Evolutionary conservation across 768 basidiomycete species (phyloP), one percentile per base, ranked within the genome.

Genomic region (Strobilomyces dryophilus): DNA sequence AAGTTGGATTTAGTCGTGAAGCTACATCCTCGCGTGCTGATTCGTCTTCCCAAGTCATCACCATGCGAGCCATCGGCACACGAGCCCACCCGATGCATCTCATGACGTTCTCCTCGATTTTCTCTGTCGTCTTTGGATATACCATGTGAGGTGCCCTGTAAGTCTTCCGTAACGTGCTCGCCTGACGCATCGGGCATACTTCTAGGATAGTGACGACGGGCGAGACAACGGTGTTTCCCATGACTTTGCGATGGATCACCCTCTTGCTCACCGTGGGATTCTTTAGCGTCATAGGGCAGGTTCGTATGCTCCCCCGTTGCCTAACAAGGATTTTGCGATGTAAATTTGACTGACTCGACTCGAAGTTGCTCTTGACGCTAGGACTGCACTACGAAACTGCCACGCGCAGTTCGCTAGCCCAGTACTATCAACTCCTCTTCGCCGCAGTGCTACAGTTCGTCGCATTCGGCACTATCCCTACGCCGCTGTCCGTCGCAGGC

Each of bases 71-170:
- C 1, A 88, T 93, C 35, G 91, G 92, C 0, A 83, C 79, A 53
- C 77, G 85, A 5, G 90, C 90, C 1, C 85, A 88, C 58, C 75
- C 90, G 1, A 66, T 92, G 52, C 92, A 95, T 64, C 74, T 79
- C 2, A 75, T 92, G 60, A 69, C 77, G 0, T 89, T 80, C 49
- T 92, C 86, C 66, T 82, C 85, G 1, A 65, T 76, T 8, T 74
- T 79, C 57, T 84, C 80, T 47, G 76, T 84, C 11, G 37, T 65
- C 10, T 49, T 61, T 2, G 51, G 56, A 21, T 49, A 39, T 8
- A 15, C 49, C 18, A 51, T 37, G 63, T 65, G 39, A 10, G 58
- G 36, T 27, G 40, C 21, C 26, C 2, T 26, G 35, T 43, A 8
- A 4, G 14, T 20, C 15, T 46, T 29, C 4, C 6, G 29, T 4